Base-by-base conservation (phyloP, 1,284 basidiomycete species). In the Ustilago nuda region DNA sequence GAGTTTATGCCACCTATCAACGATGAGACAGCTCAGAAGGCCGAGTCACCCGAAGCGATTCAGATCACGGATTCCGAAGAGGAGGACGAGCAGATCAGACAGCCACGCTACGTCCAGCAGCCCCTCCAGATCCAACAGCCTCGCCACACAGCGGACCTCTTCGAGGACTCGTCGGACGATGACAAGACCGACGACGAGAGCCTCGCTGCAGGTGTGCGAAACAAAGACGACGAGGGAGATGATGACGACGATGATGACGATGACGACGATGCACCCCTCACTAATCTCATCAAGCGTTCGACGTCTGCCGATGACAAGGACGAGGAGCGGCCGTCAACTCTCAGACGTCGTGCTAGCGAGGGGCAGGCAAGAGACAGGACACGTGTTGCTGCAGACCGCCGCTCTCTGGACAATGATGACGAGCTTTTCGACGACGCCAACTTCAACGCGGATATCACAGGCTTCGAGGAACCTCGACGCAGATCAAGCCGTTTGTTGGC, bases 181-280 rank as follows among this genome's bases (percentile, higher is more conserved):
- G n/a, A 19, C 9, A 6, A 45, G 4, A 15, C 19, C 3, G 23
- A 8, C 23, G 15, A 27, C 6, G 4, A 5, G 5, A 37, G 6
- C 37, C 8, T 39, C 37, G 53, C 8, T 57, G 19, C 33, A 8
- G 39, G 7, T 57, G 35, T 32, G 23, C 23, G 23, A 27, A 27
- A 27, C 54, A 17, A 15, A 13, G 23, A 48, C 19, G 27, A 35
- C 51, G 13, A 33, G 8, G 4, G 15, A n/a, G 41, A 36, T n/a
- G 9, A 5, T 2, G 30, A 35, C 15, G 48, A 23, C n/a, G 27
- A 19, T n/a, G 51, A 61, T 33, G 58, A 60, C 30, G n/a, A 33
- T 15, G 58, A 60, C 15, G 59, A 61, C 13, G 59, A 61, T 37
- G 9, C 35, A 3, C 59, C 59, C 7, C 51, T 61, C 19, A 11